Percentiles rank a stretch among this genome's conserved stretches.
These are phyloP conservation scores for Hygrophoropsis aurantiaca DNA, from an alignment of 768 basidiomycete species.

Conservation along the genomic window DNA sequence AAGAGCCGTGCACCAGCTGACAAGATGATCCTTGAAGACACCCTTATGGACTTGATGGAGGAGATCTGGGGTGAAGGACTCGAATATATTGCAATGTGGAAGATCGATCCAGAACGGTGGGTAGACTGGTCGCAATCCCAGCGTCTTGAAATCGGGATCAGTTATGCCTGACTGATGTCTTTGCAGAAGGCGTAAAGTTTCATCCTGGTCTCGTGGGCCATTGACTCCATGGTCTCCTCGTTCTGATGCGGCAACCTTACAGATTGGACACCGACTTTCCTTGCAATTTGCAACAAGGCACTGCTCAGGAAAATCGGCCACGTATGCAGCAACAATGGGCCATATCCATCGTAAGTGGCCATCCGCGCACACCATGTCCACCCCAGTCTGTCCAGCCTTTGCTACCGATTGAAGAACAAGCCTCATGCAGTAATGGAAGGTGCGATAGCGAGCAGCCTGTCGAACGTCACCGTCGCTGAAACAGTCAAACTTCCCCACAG, in stretches of 20 bases:
- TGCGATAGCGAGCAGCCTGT: constrained; percentile 11
- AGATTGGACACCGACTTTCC: constrained; percentile 10
- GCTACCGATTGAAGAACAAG: constrained; percentile 14
- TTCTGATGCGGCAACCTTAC: not conserved
- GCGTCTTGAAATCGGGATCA: not conserved
- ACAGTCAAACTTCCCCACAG: constrained; percentile 5
- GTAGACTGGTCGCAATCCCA: not conserved
- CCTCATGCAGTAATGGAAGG: constrained; percentile 21
- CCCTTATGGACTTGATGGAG: constrained; percentile 52
- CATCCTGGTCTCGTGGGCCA: not conserved
- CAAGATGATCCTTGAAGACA: constrained; percentile 43
- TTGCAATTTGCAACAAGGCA: constrained; percentile 12
- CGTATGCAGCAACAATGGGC: constrained; percentile 22
- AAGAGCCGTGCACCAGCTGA: constrained; percentile 31
- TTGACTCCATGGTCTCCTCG: constrained; percentile 2
- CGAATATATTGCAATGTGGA: constrained; percentile 40
- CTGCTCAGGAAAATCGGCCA: constrained; percentile 24
- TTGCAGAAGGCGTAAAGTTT: not conserved
- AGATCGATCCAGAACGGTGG: constrained; percentile 43
- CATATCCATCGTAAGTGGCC: constrained; percentile 7
- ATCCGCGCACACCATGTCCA: constrained; percentile 17
- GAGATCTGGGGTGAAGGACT: constrained; percentile 37
- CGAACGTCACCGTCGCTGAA: not conserved
- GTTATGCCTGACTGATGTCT: not conserved
- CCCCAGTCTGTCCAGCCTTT: constrained; percentile 11